Evolutionary conservation across 1,284 basidiomycete species (phyloP).

Genomic region (Tilletia setariae): DNA sequence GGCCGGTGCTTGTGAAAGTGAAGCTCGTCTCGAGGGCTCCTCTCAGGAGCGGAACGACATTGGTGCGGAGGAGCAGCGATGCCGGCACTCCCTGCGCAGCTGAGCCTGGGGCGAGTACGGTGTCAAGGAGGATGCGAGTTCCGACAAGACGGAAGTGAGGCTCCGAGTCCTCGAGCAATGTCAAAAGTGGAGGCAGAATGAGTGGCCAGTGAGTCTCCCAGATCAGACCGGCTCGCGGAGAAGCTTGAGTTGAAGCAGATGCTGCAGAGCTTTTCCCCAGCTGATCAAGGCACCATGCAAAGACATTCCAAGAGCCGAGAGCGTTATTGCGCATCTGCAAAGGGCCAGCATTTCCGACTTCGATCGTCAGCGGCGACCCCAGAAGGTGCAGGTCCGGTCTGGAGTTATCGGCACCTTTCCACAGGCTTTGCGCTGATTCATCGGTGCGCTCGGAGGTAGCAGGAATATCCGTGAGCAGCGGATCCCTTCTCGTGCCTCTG

Average conservation of each 20-base stretch:
- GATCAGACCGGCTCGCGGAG: neutral
- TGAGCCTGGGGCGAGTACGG: neutral
- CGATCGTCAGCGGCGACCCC: neutral
- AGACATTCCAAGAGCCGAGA: neutral
- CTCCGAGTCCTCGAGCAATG: conserved; percentile 9
- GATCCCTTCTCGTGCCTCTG: neutral
- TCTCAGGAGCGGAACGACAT: conserved; percentile 11
- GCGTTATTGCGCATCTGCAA: neutral
- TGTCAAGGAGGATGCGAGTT: neutral
- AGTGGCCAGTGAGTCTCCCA: conserved; percentile 1
- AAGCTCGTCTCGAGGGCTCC: conserved; percentile 8
- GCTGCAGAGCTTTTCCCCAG: neutral
- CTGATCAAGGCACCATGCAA: neutral
- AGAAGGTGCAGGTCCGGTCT: neutral
- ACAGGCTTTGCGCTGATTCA: neutral
- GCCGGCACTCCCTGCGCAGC: neutral
- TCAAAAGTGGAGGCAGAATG: neutral
- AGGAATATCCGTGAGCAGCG: neutral
- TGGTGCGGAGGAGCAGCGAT: neutral
- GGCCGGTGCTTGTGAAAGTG: neutral
- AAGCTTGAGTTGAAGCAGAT: neutral
- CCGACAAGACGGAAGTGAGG: conserved; percentile 8
- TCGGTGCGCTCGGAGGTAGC: neutral
- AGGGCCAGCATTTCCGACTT: neutral
- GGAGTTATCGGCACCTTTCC: neutral